Percentiles rank a stretch among this genome's conserved stretches.
phyloP scores from a whole-genome alignment of 202 grass and related monocot species.

The Hordeum pubiflorum region DNA sequence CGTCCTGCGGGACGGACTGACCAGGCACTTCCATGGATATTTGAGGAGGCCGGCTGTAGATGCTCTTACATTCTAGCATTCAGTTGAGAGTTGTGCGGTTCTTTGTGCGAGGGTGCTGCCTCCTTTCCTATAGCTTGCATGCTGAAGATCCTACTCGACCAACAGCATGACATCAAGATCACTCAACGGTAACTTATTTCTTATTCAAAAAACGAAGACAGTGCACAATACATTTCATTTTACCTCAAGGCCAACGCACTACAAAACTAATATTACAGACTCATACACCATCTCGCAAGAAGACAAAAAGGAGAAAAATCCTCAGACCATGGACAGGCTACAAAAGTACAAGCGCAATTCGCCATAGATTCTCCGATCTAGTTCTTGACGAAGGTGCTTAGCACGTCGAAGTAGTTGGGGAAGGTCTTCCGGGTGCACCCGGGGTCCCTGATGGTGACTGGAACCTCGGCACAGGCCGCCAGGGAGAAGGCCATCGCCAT shows the following conservation, averaged over 20 bases:
- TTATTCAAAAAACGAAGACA: slow-evolving; percentile 5
- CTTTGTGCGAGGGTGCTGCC: no score
- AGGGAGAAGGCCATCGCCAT: slow-evolving; percentile 98
- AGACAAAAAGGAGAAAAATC: slow-evolving; percentile 22
- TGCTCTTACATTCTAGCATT: no score
- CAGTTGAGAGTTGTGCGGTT: no score
- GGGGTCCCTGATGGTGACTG: slow-evolving; percentile 82
- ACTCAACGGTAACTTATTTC: background rate
- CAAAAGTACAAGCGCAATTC: background rate
- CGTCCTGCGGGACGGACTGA: no score
- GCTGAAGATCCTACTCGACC: background rate
- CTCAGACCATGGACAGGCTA: slow-evolving; percentile 3
- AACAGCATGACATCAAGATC: no score
- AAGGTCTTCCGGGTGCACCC: slow-evolving; percentile 98
- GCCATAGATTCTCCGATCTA: background rate
- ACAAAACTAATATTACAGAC: slow-evolving; percentile 13
- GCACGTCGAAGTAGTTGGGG: slow-evolving; percentile 90
- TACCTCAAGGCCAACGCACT: background rate
- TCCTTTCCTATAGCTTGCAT: no score
- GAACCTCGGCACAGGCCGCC: slow-evolving; percentile 68
- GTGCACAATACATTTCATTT: slow-evolving; percentile 11
- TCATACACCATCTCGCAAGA: slow-evolving; percentile 11
- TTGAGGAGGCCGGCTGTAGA: no score
- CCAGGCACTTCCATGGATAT: no score
- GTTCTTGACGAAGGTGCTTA: slow-evolving; percentile 73